These are phyloP conservation scores for Candolleomyces eurysporus DNA, from an alignment of 768 basidiomycete genomes.

Conservation along the genomic window DNA sequence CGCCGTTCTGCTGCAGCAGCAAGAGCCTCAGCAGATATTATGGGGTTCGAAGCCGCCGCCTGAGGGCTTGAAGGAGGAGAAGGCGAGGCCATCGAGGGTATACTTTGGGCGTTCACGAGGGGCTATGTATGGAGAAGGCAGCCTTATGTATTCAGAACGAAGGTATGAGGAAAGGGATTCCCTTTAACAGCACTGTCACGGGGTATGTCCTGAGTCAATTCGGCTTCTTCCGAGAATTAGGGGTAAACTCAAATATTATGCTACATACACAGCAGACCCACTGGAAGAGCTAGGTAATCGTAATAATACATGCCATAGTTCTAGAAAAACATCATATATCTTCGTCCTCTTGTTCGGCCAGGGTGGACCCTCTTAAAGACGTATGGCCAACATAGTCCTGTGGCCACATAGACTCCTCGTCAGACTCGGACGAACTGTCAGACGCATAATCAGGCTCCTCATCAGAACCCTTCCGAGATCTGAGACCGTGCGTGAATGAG, in stretches of 20 bases:
- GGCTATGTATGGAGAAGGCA: not conserved
- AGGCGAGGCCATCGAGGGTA: constrained; percentile 9
- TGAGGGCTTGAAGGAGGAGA: constrained; percentile 6
- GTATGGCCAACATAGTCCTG: not conserved
- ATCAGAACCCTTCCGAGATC: constrained; percentile 1
- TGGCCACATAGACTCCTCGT: constrained; percentile 2
- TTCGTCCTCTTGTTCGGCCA: not conserved
- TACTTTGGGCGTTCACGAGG: not conserved
- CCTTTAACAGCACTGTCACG: too few species aligned
- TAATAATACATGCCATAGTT: too few species aligned
- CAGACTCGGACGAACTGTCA: constrained; percentile 6
- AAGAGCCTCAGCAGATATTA: constrained; percentile 32
- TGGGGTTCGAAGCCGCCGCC: constrained; percentile 1
- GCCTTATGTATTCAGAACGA: not conserved
- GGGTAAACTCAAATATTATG: not conserved
- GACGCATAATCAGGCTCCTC: not conserved
- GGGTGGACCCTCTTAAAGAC: not conserved
- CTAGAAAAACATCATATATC: too few species aligned
- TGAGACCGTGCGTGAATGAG: not conserved
- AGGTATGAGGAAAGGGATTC: not conserved
- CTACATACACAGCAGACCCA: not conserved
- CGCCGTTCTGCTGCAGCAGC: constrained; percentile 49
- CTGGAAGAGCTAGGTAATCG: not conserved
- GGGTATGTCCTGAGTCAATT: not conserved
- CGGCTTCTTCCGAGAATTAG: not conserved